Evolutionary conservation across 1,284 basidiomycete genomes (phyloP).

Genomic region (Boletus holoroseus): DNA sequence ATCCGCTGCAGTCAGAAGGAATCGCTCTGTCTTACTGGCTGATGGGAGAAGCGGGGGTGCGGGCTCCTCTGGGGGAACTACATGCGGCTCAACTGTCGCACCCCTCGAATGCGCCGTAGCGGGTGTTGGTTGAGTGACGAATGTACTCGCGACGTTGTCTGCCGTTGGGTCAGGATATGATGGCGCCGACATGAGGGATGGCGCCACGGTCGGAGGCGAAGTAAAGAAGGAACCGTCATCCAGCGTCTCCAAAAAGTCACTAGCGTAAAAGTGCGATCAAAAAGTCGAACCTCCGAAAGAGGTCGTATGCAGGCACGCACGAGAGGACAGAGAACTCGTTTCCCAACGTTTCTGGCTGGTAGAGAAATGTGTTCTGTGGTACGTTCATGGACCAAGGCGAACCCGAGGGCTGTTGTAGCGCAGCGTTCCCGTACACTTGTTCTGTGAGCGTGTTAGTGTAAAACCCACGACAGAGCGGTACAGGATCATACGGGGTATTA

Average conservation of each 20-base stretch:
- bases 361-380: slow-evolving; percentile 49
- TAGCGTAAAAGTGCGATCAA: slow-evolving; percentile 29
- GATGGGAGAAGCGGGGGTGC: slow-evolving; percentile 50
- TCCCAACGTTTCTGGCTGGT: slow-evolving; percentile 64
- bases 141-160: slow-evolving; percentile 13
- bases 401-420: slow-evolving; percentile 32
- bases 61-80: slow-evolving; percentile 25
- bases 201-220: slow-evolving; percentile 44
- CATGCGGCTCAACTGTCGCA: slow-evolving; percentile 15
- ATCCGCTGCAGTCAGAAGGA: slow-evolving; percentile 92
- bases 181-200: slow-evolving; percentile 46
- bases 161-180: slow-evolving; percentile 30
- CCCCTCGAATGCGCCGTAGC: slow-evolving; percentile 17
- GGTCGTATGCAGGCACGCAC: slow-evolving; percentile 40
- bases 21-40: slow-evolving; percentile 77
- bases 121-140: slow-evolving; percentile 16
- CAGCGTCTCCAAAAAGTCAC: slow-evolving; percentile 76
- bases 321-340: slow-evolving; percentile 79
- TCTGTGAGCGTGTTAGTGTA: slow-evolving; percentile 25
- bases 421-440: slow-evolving; percentile 30
- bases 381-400: slow-evolving; percentile 51
- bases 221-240: slow-evolving; percentile 70
- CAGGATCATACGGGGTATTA: slow-evolving; percentile 13
- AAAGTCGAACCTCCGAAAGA: not conserved
- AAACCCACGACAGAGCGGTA: slow-evolving; percentile 1